phyloP scores from a whole-genome alignment of 2,329 filamentous ascomycete genomes.

The Nemania sp. region DNA sequence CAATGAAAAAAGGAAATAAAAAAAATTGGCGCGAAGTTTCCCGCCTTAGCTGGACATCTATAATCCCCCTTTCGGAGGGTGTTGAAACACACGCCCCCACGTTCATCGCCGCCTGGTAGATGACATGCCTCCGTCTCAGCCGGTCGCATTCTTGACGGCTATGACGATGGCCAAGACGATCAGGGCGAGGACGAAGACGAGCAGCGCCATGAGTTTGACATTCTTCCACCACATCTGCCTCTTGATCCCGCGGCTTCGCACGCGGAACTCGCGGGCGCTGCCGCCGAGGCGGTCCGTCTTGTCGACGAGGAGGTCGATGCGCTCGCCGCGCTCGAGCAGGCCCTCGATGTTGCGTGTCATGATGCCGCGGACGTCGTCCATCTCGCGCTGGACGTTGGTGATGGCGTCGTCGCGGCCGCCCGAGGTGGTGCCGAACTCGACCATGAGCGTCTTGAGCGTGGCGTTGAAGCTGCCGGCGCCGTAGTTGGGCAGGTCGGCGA shows the following conservation, averaged over 20 bases:
- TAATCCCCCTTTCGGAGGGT: no score
- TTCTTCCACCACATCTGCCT: conserved; percentile 99
- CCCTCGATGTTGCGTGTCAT: conserved; percentile 97
- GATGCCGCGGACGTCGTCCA: conserved; percentile 88
- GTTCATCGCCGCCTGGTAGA: no score
- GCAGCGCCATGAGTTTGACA: conserved; percentile 85
- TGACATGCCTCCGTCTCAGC: conserved; percentile 16
- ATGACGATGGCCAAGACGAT: conserved; percentile 62
- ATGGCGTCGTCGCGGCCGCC: conserved; percentile 81
- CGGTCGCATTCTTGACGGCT: conserved; percentile 52
- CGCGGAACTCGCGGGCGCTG: conserved; percentile 86
- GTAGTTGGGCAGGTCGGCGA: conserved; percentile 80
- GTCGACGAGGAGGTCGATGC: conserved; percentile 91
- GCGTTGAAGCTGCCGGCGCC: conserved; percentile 87
- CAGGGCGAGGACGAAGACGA: conserved; percentile 68
- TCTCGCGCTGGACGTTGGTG: conserved; percentile 81
- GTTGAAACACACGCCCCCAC: no score
- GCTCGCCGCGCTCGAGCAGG: conserved; percentile 85
- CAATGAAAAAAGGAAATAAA: conserved; percentile 4
- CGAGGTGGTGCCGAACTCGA: conserved; percentile 80
- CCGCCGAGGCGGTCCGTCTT: conserved; percentile 93
- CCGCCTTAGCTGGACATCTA: no score
- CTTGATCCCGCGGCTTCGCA: conserved; percentile 83
- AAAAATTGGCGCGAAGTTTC: no score
- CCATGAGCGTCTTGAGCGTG: conserved; percentile 75